Conservation (phyloP, 306 rosid species). For the Cucurbita pepo region DNA sequence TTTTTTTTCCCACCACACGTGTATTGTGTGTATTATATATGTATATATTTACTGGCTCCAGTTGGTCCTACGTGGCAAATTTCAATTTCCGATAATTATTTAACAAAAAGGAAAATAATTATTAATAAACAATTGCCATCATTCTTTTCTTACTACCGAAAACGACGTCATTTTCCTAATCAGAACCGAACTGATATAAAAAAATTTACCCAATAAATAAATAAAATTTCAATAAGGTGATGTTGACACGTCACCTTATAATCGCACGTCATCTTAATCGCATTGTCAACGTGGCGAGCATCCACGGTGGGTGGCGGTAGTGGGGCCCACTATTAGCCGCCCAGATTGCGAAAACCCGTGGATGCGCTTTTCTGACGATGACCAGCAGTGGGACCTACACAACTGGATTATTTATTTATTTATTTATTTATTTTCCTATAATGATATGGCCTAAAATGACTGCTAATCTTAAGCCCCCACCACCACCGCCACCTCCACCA, state of each 20-base stretch:
- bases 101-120: not conserved
- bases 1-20: not conserved
- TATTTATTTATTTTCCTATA: not conserved
- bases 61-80: not conserved
- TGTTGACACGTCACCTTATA: not conserved
- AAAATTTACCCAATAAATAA: not conserved
- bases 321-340: not conserved
- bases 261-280: not conserved
- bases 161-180: not conserved
- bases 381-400: not conserved
- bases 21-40: not conserved
- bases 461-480: not conserved
- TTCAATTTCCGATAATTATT: not conserved
- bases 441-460: not conserved
- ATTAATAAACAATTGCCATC: not conserved
- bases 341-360: constrained; percentile 13
- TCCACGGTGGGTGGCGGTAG: not conserved
- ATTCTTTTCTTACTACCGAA: not conserved
- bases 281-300: not conserved
- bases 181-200: not conserved
- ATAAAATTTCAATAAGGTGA: not conserved
- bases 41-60: not conserved
- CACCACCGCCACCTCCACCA: not conserved
- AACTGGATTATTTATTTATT: not conserved
- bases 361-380: constrained; percentile 7